phyloP scores from a whole-genome alignment of 164 flowering plant species.

The Vitis riparia region DNA sequence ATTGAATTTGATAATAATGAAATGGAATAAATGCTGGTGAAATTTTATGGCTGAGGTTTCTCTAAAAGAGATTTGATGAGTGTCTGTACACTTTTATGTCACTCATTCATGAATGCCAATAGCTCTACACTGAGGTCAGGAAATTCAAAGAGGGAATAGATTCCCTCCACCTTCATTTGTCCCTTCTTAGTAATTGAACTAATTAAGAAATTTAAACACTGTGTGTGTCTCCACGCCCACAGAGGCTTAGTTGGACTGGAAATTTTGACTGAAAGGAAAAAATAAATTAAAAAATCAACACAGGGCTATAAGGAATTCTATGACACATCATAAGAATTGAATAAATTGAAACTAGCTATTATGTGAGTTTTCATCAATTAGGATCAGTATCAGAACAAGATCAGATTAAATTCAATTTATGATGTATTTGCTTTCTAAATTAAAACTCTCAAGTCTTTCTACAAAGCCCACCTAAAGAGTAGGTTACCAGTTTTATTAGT shows the following conservation, averaged over 20 bases:
- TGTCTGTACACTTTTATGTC: constrained; percentile 19
- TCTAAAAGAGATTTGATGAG: constrained; percentile 12
- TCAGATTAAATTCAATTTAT: background rate
- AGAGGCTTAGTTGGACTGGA: background rate
- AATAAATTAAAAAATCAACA: background rate
- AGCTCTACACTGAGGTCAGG: constrained; percentile 6
- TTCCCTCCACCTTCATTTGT: constrained; percentile 18
- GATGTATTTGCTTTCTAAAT: background rate
- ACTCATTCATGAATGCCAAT: constrained; percentile 30
- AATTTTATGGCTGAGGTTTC: constrained; percentile 7
- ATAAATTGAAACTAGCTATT: background rate
- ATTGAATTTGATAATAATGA: constrained; percentile 8
- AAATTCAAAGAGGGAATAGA: constrained; percentile 6
- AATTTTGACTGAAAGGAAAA: background rate
- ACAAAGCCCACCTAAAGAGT: too few species aligned
- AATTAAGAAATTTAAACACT: constrained; percentile 9
- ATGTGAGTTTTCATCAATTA: background rate
- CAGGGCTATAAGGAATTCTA: background rate
- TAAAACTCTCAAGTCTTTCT: too few species aligned
- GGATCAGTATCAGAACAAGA: background rate
- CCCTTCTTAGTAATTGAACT: constrained; percentile 27
- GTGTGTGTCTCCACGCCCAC: background rate
- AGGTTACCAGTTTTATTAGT: too few species aligned
- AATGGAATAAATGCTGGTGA: constrained; percentile 12
- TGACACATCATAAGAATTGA: background rate